phyloP scores from a whole-genome alignment of 169 alveolate species.

The Cytauxzoon felis region DNA sequence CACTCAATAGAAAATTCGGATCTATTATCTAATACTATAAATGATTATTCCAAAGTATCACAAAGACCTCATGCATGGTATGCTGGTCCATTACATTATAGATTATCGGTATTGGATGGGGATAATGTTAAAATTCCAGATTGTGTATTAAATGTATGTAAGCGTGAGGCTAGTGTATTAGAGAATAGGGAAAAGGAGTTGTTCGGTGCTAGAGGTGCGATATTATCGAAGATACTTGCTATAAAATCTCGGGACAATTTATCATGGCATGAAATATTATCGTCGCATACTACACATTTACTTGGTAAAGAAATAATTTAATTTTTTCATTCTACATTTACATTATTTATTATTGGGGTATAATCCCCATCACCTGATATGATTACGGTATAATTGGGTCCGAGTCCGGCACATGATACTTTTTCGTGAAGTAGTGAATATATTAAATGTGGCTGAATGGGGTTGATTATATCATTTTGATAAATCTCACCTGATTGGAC shows the following conservation, averaged over 20 bases:
- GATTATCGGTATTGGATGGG: background rate
- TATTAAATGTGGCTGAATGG: slow-evolving; percentile 65
- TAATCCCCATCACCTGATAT: slow-evolving; percentile 68
- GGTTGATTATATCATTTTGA: slow-evolving; percentile 11
- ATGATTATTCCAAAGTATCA: slow-evolving; percentile 21
- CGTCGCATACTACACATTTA: slow-evolving; percentile 35
- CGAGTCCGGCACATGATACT: slow-evolving; percentile 71
- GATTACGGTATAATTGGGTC: slow-evolving; percentile 68
- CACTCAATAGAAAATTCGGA: slow-evolving; percentile 11
- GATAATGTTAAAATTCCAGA: slow-evolving; percentile 21
- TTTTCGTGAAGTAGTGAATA: slow-evolving; percentile 72
- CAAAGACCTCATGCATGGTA: slow-evolving; percentile 36
- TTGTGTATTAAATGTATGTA: slow-evolving; percentile 26
- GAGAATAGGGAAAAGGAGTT: slow-evolving; percentile 49
- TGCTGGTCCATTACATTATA: slow-evolving; percentile 34
- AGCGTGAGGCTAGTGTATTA: slow-evolving; percentile 23
- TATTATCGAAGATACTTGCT: slow-evolving; percentile 13
- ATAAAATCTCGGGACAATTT: slow-evolving; percentile 18
- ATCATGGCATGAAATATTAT: slow-evolving; percentile 26
- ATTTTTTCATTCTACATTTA: too few relatives aligned
- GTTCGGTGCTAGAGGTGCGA: slow-evolving; percentile 30
- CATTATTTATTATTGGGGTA: slow-evolving; percentile 13
- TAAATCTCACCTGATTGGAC: slow-evolving; percentile 25
- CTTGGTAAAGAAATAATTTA: slow-evolving; percentile 11
- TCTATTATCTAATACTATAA: slow-evolving; percentile 7